Evolutionary conservation across 768 basidiomycete genomes (phyloP), one percentile per base, ranked within the genome.

Genomic region (Lactifluus hygrophoroides): DNA sequence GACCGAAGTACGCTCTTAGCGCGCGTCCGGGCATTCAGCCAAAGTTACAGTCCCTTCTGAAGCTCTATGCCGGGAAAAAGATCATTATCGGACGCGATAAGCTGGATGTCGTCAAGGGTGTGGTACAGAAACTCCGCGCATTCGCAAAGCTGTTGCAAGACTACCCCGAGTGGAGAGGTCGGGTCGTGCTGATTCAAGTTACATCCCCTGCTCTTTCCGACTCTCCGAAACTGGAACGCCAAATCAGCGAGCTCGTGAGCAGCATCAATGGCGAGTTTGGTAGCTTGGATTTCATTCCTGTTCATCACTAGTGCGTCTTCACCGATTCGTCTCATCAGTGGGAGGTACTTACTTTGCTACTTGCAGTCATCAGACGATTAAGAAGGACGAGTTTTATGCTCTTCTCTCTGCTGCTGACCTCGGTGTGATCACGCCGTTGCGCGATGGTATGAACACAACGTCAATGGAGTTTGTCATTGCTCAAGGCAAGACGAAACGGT

Each of bases 381-480:
- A 95, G 71, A 91, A 93, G 71, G 93, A 98, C 72, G 95, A 99
- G 70, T 99, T 96, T 71, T 97, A 97, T 72, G 95, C 93, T 0
- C 79, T 99, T 13, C 76, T 99, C 37, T 86, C 84, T 55, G 94
- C 91, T 3, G 94, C 95, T 6, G 94, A 97, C 69, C 79, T 98
- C 13, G 95, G 88, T 16, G 86, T 98, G 42, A 95, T 97, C 71
- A 97, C 95, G 0, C 92, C 94, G 0, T 78, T 97, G 7, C 83
- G 95, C 34, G 95, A 99, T 68, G 96, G 95, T 6, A 98, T 98
- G 96, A 99, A 99, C 77, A 97, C 95, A 14, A 96, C 94, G 0
- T 88, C 86, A 51, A 95, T 96, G 93, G 95, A 98, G 72, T 97
- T 94, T 71, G 88, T 95, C 28, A 88, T 98, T 61, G 93, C 94